These are phyloP conservation scores for Mixia osmundae DNA, from an alignment of 1,284 basidiomycete genomes.

Conservation along the genomic window DNA sequence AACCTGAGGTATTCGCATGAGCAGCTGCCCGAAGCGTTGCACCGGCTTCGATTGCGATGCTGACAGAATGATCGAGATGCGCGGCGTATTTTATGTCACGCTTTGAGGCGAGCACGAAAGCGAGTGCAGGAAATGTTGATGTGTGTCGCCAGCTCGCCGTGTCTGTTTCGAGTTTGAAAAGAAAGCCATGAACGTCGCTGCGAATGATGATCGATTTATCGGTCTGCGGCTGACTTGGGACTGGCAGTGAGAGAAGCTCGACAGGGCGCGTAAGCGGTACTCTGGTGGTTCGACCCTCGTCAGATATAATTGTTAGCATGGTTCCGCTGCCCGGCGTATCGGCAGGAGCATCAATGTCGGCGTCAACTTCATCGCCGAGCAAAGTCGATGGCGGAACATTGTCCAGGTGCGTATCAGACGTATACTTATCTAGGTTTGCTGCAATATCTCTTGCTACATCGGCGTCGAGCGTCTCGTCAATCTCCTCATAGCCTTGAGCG, in stretches of 20 bases:
- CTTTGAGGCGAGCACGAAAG: conserved; percentile 87
- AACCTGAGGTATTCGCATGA: too few relatives aligned
- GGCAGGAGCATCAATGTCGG: conserved; percentile 43
- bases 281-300: conserved; percentile 4
- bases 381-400: conserved; percentile 41
- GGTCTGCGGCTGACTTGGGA: not conserved
- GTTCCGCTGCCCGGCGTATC: conserved; percentile 31
- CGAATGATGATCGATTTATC: conserved; percentile 39
- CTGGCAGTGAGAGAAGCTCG: conserved; percentile 7
- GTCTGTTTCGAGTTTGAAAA: conserved; percentile 29
- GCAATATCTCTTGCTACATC: conserved; percentile 53
- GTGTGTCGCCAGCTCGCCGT: conserved; percentile 40
- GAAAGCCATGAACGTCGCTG: conserved; percentile 54
- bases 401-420: conserved; percentile 28
- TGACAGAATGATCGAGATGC: conserved; percentile 33
- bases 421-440: conserved; percentile 65
- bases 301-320: conserved; percentile 38
- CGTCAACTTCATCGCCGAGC: conserved; percentile 56
- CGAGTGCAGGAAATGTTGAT: conserved; percentile 60
- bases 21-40: too few relatives aligned
- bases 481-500: conserved; percentile 31
- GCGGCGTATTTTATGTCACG: conserved; percentile 60
- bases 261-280: conserved; percentile 8
- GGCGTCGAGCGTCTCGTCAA: conserved; percentile 70
- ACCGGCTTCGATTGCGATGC: conserved; percentile 47